Evolutionary conservation across 139 green algal species (phyloP).

Genomic region (Coccomyxa sp.): DNA sequence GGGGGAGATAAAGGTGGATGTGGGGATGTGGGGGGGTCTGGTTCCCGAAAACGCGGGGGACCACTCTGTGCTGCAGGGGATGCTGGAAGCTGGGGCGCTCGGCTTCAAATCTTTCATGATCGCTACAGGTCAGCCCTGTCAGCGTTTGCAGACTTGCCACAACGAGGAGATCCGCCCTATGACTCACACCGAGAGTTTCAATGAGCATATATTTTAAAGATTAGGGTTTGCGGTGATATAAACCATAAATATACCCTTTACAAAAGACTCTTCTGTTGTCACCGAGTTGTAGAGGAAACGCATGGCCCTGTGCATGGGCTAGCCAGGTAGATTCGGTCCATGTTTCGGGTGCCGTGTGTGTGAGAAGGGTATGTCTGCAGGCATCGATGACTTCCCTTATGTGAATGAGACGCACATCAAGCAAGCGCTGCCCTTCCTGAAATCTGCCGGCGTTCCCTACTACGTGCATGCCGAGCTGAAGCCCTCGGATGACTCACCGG

Average conservation of each 20-base stretch:
- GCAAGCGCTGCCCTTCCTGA: slow-evolving; percentile 64
- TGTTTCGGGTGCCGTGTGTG: too few species aligned
- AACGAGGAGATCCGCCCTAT: neutral
- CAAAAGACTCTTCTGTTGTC: neutral
- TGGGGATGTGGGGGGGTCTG: slow-evolving; percentile 89
- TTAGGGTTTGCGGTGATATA: neutral
- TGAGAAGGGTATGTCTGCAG: neutral
- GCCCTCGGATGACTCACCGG: slow-evolving; percentile 25
- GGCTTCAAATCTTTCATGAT: slow-evolving; percentile 96
- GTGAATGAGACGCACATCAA: slow-evolving; percentile 50
- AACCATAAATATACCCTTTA: neutral
- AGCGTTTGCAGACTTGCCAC: neutral
- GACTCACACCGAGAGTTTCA: neutral
- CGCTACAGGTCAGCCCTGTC: slow-evolving; percentile 39
- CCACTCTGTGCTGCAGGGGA: slow-evolving; percentile 37
- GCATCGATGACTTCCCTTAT: slow-evolving; percentile 70
- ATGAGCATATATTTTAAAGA: neutral
- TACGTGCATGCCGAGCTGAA: slow-evolving; percentile 76
- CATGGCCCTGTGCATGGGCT: neutral
- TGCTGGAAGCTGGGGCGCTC: slow-evolving; percentile 69
- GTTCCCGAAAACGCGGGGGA: slow-evolving; percentile 80
- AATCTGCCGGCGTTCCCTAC: slow-evolving; percentile 54
- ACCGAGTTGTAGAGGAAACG: neutral
- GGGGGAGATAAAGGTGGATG: slow-evolving; percentile 64
- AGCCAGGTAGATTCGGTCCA: neutral